Evolutionary conservation across 1,284 basidiomycete species (phyloP).

Genomic region (Fomitopsis pinicola): DNA sequence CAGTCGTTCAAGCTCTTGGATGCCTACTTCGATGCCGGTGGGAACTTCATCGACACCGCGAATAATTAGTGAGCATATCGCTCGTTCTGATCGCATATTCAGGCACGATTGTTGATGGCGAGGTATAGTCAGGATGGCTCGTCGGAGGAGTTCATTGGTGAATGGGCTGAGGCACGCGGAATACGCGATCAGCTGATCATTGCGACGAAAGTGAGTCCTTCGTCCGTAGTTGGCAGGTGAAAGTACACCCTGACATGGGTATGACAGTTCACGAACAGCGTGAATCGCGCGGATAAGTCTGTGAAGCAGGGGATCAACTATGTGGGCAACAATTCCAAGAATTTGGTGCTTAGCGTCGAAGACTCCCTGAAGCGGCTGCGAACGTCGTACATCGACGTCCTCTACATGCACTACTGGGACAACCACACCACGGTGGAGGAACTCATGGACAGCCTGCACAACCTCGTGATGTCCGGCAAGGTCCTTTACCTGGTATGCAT

Average conservation of each 20-base stretch:
- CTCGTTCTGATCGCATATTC: no score
- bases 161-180: slow-evolving; percentile 36
- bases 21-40: slow-evolving; percentile 26
- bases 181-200: slow-evolving; percentile 41
- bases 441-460: slow-evolving; percentile 42
- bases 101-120: background rate
- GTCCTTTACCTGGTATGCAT: slow-evolving; percentile 31
- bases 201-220: slow-evolving; percentile 32
- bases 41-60: slow-evolving; percentile 32
- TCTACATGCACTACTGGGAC: slow-evolving; percentile 42
- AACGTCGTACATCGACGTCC: slow-evolving; percentile 49
- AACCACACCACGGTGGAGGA: slow-evolving; percentile 37
- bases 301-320: slow-evolving; percentile 35
- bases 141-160: slow-evolving; percentile 35
- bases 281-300: slow-evolving; percentile 18
- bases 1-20: slow-evolving; percentile 30
- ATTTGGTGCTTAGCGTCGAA: slow-evolving; percentile 38
- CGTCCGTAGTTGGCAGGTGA: background rate
- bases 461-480: slow-evolving; percentile 31
- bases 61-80: slow-evolving; percentile 19
- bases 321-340: slow-evolving; percentile 44
- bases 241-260: background rate
- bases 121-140: slow-evolving; percentile 20
- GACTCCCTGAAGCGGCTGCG: slow-evolving; percentile 51
- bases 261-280: slow-evolving; percentile 31